phyloP scores from a whole-genome alignment of 495 filamentous ascomycete genomes.

The Chaetomium tenue region DNA sequence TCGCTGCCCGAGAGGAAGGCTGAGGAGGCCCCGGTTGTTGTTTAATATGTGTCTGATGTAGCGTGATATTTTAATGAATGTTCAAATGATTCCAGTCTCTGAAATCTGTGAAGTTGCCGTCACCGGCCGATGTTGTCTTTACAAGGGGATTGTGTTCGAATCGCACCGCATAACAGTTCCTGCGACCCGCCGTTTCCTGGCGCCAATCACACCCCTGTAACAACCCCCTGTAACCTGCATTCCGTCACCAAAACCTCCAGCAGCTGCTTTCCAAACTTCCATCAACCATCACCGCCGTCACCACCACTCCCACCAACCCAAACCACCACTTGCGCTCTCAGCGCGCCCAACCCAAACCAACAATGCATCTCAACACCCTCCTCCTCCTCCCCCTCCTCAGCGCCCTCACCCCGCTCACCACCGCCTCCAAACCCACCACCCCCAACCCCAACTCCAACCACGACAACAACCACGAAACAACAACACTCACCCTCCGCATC shows the following conservation, averaged over 20 bases:
- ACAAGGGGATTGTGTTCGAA: no score
- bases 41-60: slow-evolving; percentile 27
- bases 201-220: slow-evolving; percentile 3
- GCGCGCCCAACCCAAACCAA: no score
- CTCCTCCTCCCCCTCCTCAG: slow-evolving; percentile 21
- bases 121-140: neutral
- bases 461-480: slow-evolving; percentile 23
- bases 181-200: no score
- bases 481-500: slow-evolving; percentile 44
- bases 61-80: slow-evolving; percentile 4
- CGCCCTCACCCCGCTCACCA: slow-evolving; percentile 6
- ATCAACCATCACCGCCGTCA: neutral
- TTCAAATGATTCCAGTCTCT: neutral
- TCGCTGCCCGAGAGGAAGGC: slow-evolving; percentile 27
- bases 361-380: no score
- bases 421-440: slow-evolving; percentile 15
- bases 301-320: neutral
- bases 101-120: neutral
- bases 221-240: slow-evolving; percentile 18
- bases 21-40: slow-evolving; percentile 41
- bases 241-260: slow-evolving; percentile 11
- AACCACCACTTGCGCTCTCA: neutral
- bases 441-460: neutral
- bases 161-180: no score
- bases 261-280: neutral